phyloP scores from a whole-genome alignment of 768 basidiomycete genomes.

The Sutorius australiensis region DNA sequence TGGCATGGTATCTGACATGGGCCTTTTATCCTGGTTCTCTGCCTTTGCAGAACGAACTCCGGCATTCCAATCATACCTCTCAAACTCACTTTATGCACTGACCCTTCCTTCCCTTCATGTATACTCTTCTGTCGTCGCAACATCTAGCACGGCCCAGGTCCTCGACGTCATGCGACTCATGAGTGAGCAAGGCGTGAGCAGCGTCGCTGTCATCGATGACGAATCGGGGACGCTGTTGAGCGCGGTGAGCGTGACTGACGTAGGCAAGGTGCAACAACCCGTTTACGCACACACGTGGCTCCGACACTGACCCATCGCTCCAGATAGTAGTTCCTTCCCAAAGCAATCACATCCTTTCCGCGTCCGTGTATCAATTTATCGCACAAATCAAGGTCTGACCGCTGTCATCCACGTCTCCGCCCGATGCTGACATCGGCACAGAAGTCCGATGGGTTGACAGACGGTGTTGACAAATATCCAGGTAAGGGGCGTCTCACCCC shows the following conservation, averaged over 20 bases:
- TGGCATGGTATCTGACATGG: slow-evolving; percentile 74
- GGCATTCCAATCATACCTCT: slow-evolving; percentile 37
- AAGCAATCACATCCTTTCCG: slow-evolving; percentile 71
- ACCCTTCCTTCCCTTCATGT: slow-evolving; percentile 64
- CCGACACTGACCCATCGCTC: neutral
- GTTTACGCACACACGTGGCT: neutral
- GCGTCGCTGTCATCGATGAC: slow-evolving; percentile 72
- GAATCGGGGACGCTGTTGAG: slow-evolving; percentile 60
- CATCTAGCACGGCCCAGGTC: slow-evolving; percentile 57
- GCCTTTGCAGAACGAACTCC: slow-evolving; percentile 44
- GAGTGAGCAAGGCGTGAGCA: slow-evolving; percentile 84
- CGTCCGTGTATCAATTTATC: slow-evolving; percentile 66
- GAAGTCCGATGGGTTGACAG: slow-evolving; percentile 72
- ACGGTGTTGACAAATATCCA: slow-evolving; percentile 77
- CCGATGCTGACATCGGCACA: slow-evolving; percentile 23
- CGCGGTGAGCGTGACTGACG: slow-evolving; percentile 78
- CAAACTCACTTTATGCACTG: slow-evolving; percentile 52
- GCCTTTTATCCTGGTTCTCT: slow-evolving; percentile 67
- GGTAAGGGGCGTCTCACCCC: slow-evolving; percentile 36
- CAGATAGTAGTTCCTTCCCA: slow-evolving; percentile 78
- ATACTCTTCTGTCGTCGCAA: slow-evolving; percentile 58
- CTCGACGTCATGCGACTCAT: slow-evolving; percentile 81
- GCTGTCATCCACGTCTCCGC: neutral
- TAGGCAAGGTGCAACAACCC: slow-evolving; percentile 55
- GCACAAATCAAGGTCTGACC: slow-evolving; percentile 61